Evolutionary conservation across 2,329 filamentous ascomycete species (phyloP), one percentile per base, ranked within the genome.

Genomic region (Parastagonospora nodorum): DNA sequence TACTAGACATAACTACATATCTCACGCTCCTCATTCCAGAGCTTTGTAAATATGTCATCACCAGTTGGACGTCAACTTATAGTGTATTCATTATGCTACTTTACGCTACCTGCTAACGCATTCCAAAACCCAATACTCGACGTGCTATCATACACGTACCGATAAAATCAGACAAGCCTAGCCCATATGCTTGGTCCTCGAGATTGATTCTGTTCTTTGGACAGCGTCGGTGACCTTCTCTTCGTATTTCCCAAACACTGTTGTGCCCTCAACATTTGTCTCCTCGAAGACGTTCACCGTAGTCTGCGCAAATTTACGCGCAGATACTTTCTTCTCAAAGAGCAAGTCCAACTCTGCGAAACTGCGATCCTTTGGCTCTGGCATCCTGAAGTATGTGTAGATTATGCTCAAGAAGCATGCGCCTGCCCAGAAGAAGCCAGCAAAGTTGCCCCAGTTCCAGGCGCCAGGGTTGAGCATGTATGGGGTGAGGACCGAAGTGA

Each of bases 391-490:
- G 68, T 85, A 93, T 0, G 88, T 88, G 75, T 93, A 96, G 12
- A 94, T 76, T 64, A 92, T 85, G 76, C 89, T 94, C 48, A 86
- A 74, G 76, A 91, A 90, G 75, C 89, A 93, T 50, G 90, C 86
- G 0, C 87, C 89, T 11, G 85, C 87, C 89, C 91, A 91, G 79
- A 95, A 95, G 77, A 96, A 95, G 27, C 92, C 91, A 0, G 91
- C 84, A 64, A 84, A 94, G 75, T 94, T 94, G 53, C 84, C 81
- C 92, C 91, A 96, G 74, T 95, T 79, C 92, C 92, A 96, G 0
- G 85, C 88, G 1, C 80, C 82, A 0, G 92, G 90, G 75, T 96
- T 96, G 36, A 96, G 82, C 92, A 96, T 96, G 75, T 95, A 96
- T 0, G 92, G 92, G 0, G 90, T 95, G 35, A 96, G 75, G 4